Conservation (phyloP, 768 basidiomycete genomes). For the Candolleomyces aberdarensis region DNA sequence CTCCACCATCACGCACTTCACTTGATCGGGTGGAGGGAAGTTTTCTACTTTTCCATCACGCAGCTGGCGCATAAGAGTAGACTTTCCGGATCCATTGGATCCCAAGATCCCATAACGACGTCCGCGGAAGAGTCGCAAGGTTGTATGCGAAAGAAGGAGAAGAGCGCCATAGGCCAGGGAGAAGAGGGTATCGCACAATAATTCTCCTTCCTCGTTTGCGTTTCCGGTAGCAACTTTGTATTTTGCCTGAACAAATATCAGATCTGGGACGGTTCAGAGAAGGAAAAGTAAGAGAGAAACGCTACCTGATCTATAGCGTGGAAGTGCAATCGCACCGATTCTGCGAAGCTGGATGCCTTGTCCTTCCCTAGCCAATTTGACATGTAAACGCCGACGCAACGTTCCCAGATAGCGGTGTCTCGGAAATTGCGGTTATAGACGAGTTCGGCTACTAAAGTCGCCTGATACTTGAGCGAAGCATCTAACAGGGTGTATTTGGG, state of each 20-base stretch:
- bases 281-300: constrained; percentile 10
- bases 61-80: constrained; percentile 93
- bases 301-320: constrained; percentile 68
- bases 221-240: constrained; percentile 39
- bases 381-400: constrained; percentile 71
- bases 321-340: constrained; percentile 70
- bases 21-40: constrained; percentile 84
- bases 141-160: constrained; percentile 91
- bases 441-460: constrained; percentile 75
- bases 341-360: constrained; percentile 48
- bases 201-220: constrained; percentile 70
- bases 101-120: constrained; percentile 94
- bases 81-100: constrained; percentile 95
- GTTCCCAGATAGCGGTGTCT: constrained; percentile 58
- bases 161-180: constrained; percentile 95
- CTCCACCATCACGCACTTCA: constrained; percentile 95
- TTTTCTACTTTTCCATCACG: constrained; percentile 95
- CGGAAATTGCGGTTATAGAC: constrained; percentile 55
- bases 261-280: constrained; percentile 5
- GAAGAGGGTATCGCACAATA: constrained; percentile 91
- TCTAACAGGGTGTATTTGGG: constrained; percentile 58
- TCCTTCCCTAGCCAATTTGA: constrained; percentile 64
- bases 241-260: constrained; percentile 46
- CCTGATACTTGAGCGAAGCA: constrained; percentile 65
- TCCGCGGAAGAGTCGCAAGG: constrained; percentile 83